Evolutionary conservation across 228 moss, liverwort and hornwort genomes (phyloP), one percentile per base, ranked within the genome.

Genomic region (Sphagnum fallax): DNA sequence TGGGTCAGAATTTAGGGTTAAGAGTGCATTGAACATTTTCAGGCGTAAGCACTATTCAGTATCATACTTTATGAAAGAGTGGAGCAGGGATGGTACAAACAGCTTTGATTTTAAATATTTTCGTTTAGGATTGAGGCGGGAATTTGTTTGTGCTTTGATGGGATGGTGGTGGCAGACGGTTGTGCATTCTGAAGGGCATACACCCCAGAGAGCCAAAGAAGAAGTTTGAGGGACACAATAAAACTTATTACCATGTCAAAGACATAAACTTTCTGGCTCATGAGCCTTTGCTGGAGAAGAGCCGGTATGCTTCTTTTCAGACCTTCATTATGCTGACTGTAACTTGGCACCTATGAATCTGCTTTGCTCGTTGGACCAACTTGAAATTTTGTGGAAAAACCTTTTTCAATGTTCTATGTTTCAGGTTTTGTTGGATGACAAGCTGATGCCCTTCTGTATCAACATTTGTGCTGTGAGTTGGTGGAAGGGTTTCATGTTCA

Each of bases 171-270:
- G 47, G 13, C 65, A 75, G 91, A 69, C 91, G 92, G 1, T 67
- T 98, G 12, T 98, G 98, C 18, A 98, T 98, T 64, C 63, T 92
- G 74, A 98, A 98, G 73, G 98, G 98, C 68, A 90, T 98, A 65
- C 92, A 94, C 70, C 98, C 98, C 0, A 79, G 98, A 67, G 98
- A 92, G 78, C 98, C 98, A 50, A 90, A 80, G 89, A 94, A 94
- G 78, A 98, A 94, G 79, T 81, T 80, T 4, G 98, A 94, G n/a
- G 98, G 98, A 16, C 98, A 98, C 7, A 89, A 86, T 76, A 98
- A 92, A 71, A 98, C 98, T 4, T 98, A 98, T 52, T 98, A 98
- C 50, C 98, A 98, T 67, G 87, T 89, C 4, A 98, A 98, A 79
- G 98, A 98, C 64, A 90, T 98, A 48, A 87, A 90, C 8, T 94